Percentiles rank a stretch among this genome's conserved stretches.
Evolutionary conservation across 2,329 filamentous ascomycete species (phyloP).

Genomic region (Pseudogymnoascus sp.): DNA sequence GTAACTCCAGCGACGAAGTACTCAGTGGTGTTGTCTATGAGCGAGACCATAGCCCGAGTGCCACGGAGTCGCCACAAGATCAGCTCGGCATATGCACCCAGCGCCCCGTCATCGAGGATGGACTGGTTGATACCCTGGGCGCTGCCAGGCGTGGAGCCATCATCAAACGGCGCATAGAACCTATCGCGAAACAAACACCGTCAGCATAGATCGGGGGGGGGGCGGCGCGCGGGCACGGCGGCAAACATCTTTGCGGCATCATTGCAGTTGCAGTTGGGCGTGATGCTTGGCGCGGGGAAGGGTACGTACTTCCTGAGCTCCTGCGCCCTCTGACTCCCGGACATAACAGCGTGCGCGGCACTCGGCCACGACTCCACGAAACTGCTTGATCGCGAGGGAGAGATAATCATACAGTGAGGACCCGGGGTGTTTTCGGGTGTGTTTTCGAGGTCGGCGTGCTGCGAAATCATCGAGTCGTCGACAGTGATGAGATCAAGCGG

Average conservation of each 20-base stretch:
- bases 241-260: constrained; percentile 10
- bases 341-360: background rate
- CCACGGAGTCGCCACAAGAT: constrained; percentile 20
- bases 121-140: constrained; percentile 21
- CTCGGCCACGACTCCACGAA: constrained; percentile 6
- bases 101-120: constrained; percentile 23
- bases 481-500: constrained; percentile 7
- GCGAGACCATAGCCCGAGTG: constrained; percentile 26
- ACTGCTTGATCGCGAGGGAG: constrained; percentile 2
- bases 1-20: constrained; percentile 25
- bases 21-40: constrained; percentile 24
- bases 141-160: constrained; percentile 5
- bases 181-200: constrained; percentile 12
- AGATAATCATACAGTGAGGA: constrained; percentile 6
- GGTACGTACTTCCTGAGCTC: constrained; percentile 26
- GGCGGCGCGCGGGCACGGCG: background rate
- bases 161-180: constrained; percentile 23
- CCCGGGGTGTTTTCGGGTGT: background rate
- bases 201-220: background rate
- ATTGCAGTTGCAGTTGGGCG: background rate
- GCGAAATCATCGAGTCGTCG: background rate
- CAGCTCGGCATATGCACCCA: constrained; percentile 12
- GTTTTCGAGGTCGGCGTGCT: background rate
- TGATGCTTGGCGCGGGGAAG: background rate
- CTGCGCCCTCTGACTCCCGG: constrained; percentile 22